Evolutionary conservation across 2,329 filamentous ascomycete species (phyloP), one percentile per base, ranked within the genome.

Genomic region (Fusarium multiceps): DNA sequence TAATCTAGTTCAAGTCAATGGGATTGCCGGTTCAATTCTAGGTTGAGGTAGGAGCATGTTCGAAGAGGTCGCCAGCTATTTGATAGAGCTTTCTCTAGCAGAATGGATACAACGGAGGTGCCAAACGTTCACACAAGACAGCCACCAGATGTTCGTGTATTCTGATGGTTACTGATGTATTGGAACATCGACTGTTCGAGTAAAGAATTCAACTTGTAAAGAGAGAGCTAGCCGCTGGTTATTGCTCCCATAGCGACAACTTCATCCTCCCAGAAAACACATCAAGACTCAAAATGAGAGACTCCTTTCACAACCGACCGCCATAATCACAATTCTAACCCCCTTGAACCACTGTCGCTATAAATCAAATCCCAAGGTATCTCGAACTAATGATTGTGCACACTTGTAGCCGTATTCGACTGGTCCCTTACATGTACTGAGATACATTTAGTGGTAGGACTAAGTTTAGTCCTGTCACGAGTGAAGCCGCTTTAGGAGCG

Each of bases 381-480:
- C 59, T 71, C 59, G 41, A 64, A 55, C 43, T 28, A 65, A 43
- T 28, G 48, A 63, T 49, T 58, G 42, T 51, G 63, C 62, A 68
- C 48, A 73, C 64, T 59, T 61, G 54, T 60, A 63, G 63, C 50
- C 68, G 60, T 28, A 12, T 28, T 28, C 53, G 57, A 57, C 60
- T 61, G 43, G 41, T 41, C 49, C 50, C 53, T 75, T 48, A 46
- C 55, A 75, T 75, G 66, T 72, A 62, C 67, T 50, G 18, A 50
- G 51, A 67, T 60, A 72, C 63, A 75, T 71, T 68, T 67, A 66
- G 46, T 56, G 20, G 34, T 41, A 40, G 41, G 61, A 47, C 60
- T 42, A 37, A 20, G n/a, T 41, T 32, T 34, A 25, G 50, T n/a
- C 51, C 14, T 40, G 25, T 45, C 25, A 23, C 30, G 23, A 21